Conservation (phyloP, 2,329 filamentous ascomycete species). For the Raffaelea deltoideospora region DNA sequence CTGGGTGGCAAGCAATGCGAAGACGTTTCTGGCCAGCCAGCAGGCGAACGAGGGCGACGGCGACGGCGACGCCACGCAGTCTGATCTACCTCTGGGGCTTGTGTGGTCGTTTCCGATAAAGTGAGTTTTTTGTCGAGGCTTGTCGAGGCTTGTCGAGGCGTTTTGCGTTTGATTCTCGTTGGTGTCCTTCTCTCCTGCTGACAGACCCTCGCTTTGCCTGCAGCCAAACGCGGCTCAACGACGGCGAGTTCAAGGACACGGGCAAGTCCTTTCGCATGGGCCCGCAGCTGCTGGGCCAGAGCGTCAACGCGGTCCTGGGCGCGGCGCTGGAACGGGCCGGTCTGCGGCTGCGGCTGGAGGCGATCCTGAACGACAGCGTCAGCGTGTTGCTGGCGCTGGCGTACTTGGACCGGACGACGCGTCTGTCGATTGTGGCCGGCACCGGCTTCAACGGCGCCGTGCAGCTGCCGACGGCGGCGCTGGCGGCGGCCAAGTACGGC, state of each 20-base stretch:
- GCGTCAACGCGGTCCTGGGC: background rate
- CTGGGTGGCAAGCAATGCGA: too few relatives aligned
- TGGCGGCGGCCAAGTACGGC: background rate
- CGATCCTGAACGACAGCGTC: conserved; percentile 2
- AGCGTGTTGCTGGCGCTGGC: background rate
- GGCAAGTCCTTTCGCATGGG: background rate
- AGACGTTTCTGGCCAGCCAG: too few relatives aligned
- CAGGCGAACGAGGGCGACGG: too few relatives aligned
- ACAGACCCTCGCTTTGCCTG: too few relatives aligned
- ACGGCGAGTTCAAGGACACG: background rate
- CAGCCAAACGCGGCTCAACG: conserved; percentile 1
- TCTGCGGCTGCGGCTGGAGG: too few relatives aligned
- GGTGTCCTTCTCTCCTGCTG: background rate
- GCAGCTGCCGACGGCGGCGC: background rate
- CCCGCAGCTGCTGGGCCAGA: background rate
- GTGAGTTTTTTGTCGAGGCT: background rate
- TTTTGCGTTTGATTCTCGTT: too few relatives aligned
- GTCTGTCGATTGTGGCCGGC: conserved; percentile 1
- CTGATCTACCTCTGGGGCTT: too few relatives aligned
- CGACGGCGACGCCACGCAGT: background rate
- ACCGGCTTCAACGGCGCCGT: conserved; percentile 1
- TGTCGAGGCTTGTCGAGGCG: too few relatives aligned
- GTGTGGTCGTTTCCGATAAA: background rate
- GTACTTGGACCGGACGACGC: background rate
- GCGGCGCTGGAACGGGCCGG: background rate